Percentiles rank a stretch among this genome's conserved stretches.
phyloP scores from a whole-genome alignment of 2,329 filamentous ascomycete genomes.

The Pseudogymnoascus sp. region DNA sequence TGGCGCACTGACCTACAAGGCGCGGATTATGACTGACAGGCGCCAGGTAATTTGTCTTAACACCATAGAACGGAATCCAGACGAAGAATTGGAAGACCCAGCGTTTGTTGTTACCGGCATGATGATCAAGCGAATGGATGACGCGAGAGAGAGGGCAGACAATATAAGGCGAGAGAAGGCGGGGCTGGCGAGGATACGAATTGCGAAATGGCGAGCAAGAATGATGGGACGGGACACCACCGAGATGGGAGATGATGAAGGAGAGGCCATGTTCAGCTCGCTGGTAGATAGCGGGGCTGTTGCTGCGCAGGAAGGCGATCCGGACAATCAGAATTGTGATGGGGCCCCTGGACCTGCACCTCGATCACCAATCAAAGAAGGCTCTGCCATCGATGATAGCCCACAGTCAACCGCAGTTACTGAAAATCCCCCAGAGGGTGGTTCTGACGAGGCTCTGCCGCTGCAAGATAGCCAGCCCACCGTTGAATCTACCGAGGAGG shows the following conservation, averaged over 20 bases:
- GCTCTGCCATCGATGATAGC: not conserved
- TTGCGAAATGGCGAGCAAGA: not conserved
- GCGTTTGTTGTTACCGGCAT: not conserved
- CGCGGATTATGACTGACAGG: not conserved
- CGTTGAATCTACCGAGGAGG: not conserved
- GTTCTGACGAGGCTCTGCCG: not conserved
- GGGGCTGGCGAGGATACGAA: not conserved
- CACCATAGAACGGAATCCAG: not conserved
- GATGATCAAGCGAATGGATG: not conserved
- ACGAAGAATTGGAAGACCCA: not conserved
- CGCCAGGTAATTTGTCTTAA: not conserved
- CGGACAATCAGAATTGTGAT: not conserved
- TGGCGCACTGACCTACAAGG: not conserved
- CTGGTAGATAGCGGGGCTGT: not conserved
- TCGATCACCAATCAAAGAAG: not conserved
- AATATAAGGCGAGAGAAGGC: not conserved
- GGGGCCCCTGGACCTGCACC: not conserved
- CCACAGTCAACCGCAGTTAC: not conserved
- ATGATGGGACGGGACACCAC: not conserved
- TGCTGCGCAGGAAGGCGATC: not conserved
- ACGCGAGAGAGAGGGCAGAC: not conserved
- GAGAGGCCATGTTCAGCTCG: not conserved
- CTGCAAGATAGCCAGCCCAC: not conserved
- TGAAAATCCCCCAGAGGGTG: not conserved
- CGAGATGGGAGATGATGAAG: not conserved